Base-by-base conservation (phyloP, 441 rosid species). In the Lepidium campestre region DNA sequence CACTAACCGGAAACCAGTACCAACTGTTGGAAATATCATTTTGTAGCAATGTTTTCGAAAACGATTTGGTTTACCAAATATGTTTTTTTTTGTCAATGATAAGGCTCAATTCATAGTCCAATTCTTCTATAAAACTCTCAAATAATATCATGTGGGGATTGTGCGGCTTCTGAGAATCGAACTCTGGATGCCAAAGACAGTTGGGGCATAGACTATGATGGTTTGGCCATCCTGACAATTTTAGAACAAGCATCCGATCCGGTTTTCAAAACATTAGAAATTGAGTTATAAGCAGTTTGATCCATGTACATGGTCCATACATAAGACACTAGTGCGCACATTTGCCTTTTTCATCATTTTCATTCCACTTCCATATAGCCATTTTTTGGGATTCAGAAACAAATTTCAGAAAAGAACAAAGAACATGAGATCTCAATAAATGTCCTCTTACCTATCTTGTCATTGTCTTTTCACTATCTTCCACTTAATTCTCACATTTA, bases 401-500 rank as follows among this genome's bases (percentile, higher is more conserved):
- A 52, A 44, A 59, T 42, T 29, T 13, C 50, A 20, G 53, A 45
- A 59, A 52, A 20, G 53, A 44, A 45, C 68, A 67, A 7, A 67
- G 68, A 46, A 63, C 73, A 67, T 15, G 73, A 66, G 76, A 56
- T 73, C 45, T 60, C 77, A 67, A 37, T 73, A 60, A 67, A n/a
- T 73, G 64, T 60, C 68, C 15, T 36, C 17, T 46, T 45, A 67
- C 68, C 73, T 37, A 73, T 60, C 72, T 19, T 50, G 9, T 65
- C 72, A 66, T 10, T 65, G 66, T 52, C 62, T 15, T 18, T 44
- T 32, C 62, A 42, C 67, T 53, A 71, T 57, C 65, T 39, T 29
- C 72, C 72, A 59, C 44, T 66, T 59, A 58, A 23, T 41, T 49
- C 55, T 12, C 61, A 41, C 67, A 73, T 73, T 66, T 59, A 72